Evolutionary conservation across 2,329 filamentous ascomycete genomes (phyloP).

Genomic region (Lecanicillium sp.): DNA sequence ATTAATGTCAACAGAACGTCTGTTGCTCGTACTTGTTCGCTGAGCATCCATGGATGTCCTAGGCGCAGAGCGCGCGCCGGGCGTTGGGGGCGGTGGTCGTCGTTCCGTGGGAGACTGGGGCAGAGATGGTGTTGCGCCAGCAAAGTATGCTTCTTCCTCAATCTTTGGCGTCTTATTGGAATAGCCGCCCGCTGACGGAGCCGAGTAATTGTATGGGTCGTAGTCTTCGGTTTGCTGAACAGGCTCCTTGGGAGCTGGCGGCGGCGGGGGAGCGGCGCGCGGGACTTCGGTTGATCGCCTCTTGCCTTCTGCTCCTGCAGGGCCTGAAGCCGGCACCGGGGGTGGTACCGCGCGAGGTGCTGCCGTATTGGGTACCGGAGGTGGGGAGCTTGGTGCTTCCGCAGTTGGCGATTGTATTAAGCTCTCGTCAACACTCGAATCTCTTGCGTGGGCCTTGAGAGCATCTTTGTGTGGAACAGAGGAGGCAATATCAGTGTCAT

Average conservation of each 20-base stretch:
- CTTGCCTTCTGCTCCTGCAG: slow-evolving; percentile 43
- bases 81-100: slow-evolving; percentile 34
- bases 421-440: slow-evolving; percentile 67
- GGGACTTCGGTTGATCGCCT: slow-evolving; percentile 64
- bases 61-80: slow-evolving; percentile 17
- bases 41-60: slow-evolving; percentile 27
- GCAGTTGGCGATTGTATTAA: slow-evolving; percentile 47
- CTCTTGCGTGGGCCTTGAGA: slow-evolving; percentile 70
- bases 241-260: slow-evolving; percentile 30
- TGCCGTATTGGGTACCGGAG: slow-evolving; percentile 45
- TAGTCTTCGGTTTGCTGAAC: slow-evolving; percentile 58
- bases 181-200: slow-evolving; percentile 24
- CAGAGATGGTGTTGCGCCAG: slow-evolving; percentile 36
- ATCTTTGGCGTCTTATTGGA: slow-evolving; percentile 28
- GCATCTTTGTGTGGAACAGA: slow-evolving; percentile 91
- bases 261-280: slow-evolving; percentile 60
- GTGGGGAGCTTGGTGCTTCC: slow-evolving; percentile 37
- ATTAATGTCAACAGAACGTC: slow-evolving; percentile 64
- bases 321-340: slow-evolving; percentile 56
- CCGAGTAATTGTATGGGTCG: slow-evolving; percentile 54
- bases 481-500: slow-evolving; percentile 95
- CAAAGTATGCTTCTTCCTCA: slow-evolving; percentile 40
- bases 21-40: slow-evolving; percentile 30
- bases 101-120: slow-evolving; percentile 33
- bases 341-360: slow-evolving; percentile 56